Evolutionary conservation across 306 rosid genomes (phyloP), one percentile per base, ranked within the genome.

Genomic region (Dryas octopetala): DNA sequence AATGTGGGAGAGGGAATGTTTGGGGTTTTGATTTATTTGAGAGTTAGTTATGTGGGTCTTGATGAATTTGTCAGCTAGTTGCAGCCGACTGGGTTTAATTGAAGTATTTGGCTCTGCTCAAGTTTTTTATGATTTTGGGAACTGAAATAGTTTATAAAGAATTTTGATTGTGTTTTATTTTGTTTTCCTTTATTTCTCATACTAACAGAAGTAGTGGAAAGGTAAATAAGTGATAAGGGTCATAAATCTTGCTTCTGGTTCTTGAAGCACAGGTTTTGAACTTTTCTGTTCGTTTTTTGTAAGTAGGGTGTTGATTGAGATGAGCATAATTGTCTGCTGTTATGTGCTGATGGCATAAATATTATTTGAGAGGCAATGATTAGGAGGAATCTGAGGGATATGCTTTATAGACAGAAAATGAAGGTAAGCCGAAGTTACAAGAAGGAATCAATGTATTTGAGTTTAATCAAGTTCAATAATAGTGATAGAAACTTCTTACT

Each of bases 281-380:
- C 17, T 51, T 45, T 65, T 19, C 14, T 65, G 38, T 44, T 65
- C 4, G 6, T 23, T 23, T 67, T 6, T 26, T 23, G n/a, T 3
- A 48, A 48, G 58, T 47, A 26, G 53, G 72, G 58, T 67, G 23
- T 67, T 67, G 23, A 71, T 19, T 43, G 44, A 53, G 26, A 71
- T 57, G 15, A 69, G 9, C 13, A 53, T 70, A 11, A 26, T 16
- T 51, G 62, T 70, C 11, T 70, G 38, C 9, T 47, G 0, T 32
- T 14, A 5, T 40, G 23, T 32, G 62, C 26, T 8, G 5, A 16
- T 50, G 61, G n/a, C 45, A 47, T 23, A 67, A 67, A 52, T 68
- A 6, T 50, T 68, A 32, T 51, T 50, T 52, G 48, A 70, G 62
- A 52, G 48, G 62, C 74, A 16, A 4, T 38, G 49, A 52, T 40